Base-by-base conservation (phyloP, 1,284 basidiomycete species). In the Grifola frondosa region DNA sequence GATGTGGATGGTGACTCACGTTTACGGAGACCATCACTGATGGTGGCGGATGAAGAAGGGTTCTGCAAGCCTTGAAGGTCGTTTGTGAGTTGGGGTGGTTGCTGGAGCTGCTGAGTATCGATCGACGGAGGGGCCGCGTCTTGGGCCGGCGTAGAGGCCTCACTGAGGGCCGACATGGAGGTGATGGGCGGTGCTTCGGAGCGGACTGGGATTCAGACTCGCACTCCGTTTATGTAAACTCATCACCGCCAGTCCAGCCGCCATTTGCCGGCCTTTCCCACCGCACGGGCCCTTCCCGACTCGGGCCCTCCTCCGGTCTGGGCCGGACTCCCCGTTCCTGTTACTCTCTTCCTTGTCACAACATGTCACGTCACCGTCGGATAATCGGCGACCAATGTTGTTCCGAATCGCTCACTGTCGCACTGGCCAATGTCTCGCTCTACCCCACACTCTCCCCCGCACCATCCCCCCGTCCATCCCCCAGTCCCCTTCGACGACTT, bases 81-180 rank as follows among this genome's bases (percentile, higher is more conserved):
- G 47, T 71, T 69, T 40, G 63, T 42, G 49, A 62, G 69, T 48
- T 73, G 75, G 16, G 65, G 66, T 24, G 73, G 75, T 46, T 78
- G 78, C 54, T 83, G 81, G 26, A 80, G 75, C 58, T 79, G 81
- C 55, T 78, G 78, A 48, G 75, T 70, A 58, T 75, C 74, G 57
- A 77, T 71, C 59, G 63, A 68, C 64, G 72, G 69, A 69, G 69
- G 62, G 54, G 71, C 70, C 64, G 68, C 66, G 59, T 82, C 79
- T 62, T 80, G 79, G 62, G 77, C 81, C 77, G 73, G 73, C 58
- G 67, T 81, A 48, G 71, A 65, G 58, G 67, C 78, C 65, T 78
- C 73, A 69, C 73, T 74, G 70, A 84, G 77, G 68, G 80, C 80
- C 77, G 83, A 83, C 81, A 84, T 84, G 68, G 70, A 61, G 31